Evolutionary conservation across 176 grass and related monocot species (phyloP).

Genomic region (Rhipidocladum racemiflorum): DNA sequence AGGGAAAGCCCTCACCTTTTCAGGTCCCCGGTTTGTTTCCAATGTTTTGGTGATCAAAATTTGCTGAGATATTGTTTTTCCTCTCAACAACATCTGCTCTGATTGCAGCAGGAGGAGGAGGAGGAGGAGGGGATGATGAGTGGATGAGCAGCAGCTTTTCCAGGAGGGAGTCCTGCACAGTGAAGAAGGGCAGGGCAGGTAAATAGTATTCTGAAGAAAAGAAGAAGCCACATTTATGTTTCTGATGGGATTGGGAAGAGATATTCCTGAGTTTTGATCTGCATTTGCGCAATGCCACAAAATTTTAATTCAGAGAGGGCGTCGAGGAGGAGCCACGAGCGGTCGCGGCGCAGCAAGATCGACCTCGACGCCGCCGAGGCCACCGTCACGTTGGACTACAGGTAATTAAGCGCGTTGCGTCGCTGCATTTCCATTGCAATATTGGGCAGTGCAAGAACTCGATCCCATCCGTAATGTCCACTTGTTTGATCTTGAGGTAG

Average conservation of each 20-base stretch:
- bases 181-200: slow-evolving; percentile 90
- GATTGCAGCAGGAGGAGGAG: slow-evolving; percentile 58
- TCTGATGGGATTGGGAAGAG: background rate
- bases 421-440: background rate
- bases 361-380: slow-evolving; percentile 91
- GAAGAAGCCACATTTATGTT: background rate
- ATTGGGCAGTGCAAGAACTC: background rate
- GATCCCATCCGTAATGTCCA: background rate
- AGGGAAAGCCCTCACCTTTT: slow-evolving; percentile 35
- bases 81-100: background rate
- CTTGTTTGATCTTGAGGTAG: slow-evolving; percentile 40
- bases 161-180: slow-evolving; percentile 62
- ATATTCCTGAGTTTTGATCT: background rate
- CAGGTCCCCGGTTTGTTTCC: background rate
- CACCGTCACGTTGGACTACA: slow-evolving; percentile 81
- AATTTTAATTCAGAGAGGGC: slow-evolving; percentile 46
- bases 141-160: slow-evolving; percentile 66
- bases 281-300: background rate
- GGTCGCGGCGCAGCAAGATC: slow-evolving; percentile 77
- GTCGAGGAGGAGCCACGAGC: slow-evolving; percentile 57
- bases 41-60: slow-evolving; percentile 15
- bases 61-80: background rate
- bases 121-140: slow-evolving; percentile 56
- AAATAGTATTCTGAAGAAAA: background rate
- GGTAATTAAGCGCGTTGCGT: slow-evolving; percentile 14